These are phyloP conservation scores for Mollisia scopiformis DNA, from an alignment of 2,329 filamentous ascomycete species.

Conservation along the genomic window DNA sequence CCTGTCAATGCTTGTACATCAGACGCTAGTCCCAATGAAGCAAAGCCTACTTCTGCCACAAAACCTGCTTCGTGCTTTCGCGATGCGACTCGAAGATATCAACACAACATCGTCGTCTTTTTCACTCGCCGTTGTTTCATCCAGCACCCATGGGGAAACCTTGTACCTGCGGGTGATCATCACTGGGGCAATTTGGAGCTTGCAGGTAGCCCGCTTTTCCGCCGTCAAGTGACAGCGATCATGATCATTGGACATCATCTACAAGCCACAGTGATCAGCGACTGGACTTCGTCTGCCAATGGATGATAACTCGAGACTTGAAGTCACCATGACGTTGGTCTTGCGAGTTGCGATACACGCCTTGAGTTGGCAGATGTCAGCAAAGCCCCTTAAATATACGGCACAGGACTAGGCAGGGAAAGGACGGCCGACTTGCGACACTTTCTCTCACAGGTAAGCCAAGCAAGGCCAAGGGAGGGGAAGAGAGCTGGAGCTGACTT, in stretches of 20 bases:
- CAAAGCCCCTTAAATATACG: not conserved
- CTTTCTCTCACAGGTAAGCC: not conserved
- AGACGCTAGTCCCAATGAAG: not conserved
- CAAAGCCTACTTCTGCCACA: not conserved
- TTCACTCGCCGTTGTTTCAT: not conserved
- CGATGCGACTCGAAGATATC: not conserved
- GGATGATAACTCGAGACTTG: not conserved
- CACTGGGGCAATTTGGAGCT: not conserved
- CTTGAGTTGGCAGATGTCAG: not conserved
- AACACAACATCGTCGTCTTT: not conserved
- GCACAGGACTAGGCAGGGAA: not conserved
- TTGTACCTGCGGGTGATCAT: not conserved
- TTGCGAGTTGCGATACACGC: not conserved
- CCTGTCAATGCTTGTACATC: not conserved
- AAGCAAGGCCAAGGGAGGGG: not conserved
- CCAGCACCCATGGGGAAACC: not conserved
- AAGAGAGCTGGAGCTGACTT: not conserved
- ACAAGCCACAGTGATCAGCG: not conserved
- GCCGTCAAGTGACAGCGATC: not conserved
- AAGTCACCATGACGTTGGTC: not conserved
- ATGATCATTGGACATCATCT: not conserved
- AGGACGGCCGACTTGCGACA: not conserved
- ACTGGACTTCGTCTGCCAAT: too few species aligned
- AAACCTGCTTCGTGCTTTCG: not conserved
- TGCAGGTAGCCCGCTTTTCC: not conserved